Evolutionary conservation across 1,284 basidiomycete species (phyloP).

Genomic region (Ganoderma multipileum): DNA sequence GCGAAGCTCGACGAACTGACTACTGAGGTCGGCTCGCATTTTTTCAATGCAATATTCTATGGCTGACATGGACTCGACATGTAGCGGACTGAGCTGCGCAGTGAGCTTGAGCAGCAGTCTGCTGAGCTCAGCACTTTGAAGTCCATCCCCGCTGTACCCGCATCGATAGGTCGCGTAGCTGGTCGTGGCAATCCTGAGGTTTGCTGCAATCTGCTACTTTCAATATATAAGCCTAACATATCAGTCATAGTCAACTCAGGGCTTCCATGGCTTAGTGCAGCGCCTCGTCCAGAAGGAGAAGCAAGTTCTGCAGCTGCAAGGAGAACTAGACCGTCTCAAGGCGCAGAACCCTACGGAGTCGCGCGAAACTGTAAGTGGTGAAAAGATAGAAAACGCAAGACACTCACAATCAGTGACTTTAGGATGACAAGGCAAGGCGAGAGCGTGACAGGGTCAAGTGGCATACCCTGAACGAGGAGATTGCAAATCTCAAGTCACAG

Average conservation of each 20-base stretch:
- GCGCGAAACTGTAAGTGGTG: constrained; percentile 60
- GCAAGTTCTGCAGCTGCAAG: constrained; percentile 77
- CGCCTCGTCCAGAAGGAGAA: constrained; percentile 87
- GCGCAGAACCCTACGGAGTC: constrained; percentile 61
- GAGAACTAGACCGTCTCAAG: constrained; percentile 72
- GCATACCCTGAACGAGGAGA: constrained; percentile 80
- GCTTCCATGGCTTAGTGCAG: constrained; percentile 81
- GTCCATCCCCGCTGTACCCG: constrained; percentile 50
- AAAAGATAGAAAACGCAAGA: neutral
- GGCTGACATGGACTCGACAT: neutral
- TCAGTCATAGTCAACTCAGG: constrained; percentile 45
- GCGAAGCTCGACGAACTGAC: constrained; percentile 64
- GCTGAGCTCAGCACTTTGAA: constrained; percentile 74
- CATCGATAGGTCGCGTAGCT: constrained; percentile 41
- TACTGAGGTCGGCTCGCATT: constrained; percentile 59
- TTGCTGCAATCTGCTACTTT: constrained; percentile 7
- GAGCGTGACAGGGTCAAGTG: constrained; percentile 81
- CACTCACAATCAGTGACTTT: constrained; percentile 11
- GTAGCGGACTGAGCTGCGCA: constrained; percentile 59
- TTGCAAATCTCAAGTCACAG: constrained; percentile 73
- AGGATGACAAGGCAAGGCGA: constrained; percentile 82
- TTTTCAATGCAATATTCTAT: neutral
- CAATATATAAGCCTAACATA: neutral
- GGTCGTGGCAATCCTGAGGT: constrained; percentile 61
- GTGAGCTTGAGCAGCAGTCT: constrained; percentile 62